phyloP scores from a whole-genome alignment of 257 asterid species.

The Solanum habrochaites region DNA sequence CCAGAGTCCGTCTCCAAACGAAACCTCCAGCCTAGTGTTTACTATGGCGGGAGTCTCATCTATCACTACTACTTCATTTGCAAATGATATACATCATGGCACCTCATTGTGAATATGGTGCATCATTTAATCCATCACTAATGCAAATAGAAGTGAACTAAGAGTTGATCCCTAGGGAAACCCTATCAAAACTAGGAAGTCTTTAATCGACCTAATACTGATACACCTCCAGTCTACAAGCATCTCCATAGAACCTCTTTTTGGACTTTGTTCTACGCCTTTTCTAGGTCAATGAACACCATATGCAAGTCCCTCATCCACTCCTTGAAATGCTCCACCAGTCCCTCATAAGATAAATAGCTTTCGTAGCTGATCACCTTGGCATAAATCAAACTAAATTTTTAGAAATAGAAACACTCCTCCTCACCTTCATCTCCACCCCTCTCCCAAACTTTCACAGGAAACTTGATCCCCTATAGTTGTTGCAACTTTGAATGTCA shows the following conservation, averaged over 20 bases:
- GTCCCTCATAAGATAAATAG: not conserved
- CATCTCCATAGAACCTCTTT: not conserved
- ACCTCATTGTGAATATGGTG: not conserved
- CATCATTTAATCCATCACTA: not conserved
- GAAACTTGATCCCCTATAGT: not conserved
- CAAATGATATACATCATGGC: not conserved
- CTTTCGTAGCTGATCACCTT: not conserved
- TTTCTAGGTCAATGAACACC: not conserved
- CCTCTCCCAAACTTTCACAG: not conserved
- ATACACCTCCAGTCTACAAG: not conserved
- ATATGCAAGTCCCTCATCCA: not conserved
- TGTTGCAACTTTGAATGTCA: not conserved
- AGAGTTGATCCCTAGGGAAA: not conserved
- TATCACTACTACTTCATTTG: not conserved
- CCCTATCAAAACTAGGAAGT: not conserved
- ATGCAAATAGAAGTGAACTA: not conserved
- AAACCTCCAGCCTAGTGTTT: not conserved
- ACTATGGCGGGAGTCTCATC: not conserved
- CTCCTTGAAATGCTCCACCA: not conserved
- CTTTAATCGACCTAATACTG: not conserved
- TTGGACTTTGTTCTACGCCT: not conserved
- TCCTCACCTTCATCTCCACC: not conserved
- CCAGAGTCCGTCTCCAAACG: not conserved
- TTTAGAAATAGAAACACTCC: not conserved
- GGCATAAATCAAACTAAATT: not conserved